phyloP scores from a whole-genome alignment of 2,329 filamentous ascomycete species.

The Aureobasidium melanogenum region DNA sequence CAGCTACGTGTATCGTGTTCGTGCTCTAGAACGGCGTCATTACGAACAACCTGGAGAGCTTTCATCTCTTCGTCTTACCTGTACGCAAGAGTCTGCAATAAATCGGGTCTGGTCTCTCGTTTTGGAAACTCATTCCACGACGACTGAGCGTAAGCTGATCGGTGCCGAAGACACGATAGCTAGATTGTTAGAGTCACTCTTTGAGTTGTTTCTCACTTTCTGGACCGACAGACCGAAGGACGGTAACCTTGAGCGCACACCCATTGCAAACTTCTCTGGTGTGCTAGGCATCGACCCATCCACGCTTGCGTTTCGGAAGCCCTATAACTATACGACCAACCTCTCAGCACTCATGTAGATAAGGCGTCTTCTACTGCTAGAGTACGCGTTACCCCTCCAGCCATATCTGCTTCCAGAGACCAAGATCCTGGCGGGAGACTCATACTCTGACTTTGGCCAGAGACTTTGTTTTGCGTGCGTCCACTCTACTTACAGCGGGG shows the following conservation, averaged over 20 bases:
- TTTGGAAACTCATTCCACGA: not conserved
- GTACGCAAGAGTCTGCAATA: not conserved
- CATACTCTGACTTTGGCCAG: not conserved
- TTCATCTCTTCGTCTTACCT: not conserved
- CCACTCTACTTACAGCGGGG: not conserved
- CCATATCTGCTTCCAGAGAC: not conserved
- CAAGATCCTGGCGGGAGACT: not conserved
- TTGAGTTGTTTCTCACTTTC: not conserved
- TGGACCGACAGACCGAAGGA: not conserved
- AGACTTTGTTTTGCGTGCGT: not conserved
- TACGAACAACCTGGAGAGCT: not conserved
- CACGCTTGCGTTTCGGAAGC: not conserved
- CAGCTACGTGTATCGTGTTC: not conserved
- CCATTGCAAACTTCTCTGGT: not conserved
- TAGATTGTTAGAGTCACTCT: not conserved
- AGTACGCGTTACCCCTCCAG: not conserved
- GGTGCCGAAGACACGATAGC: not conserved
- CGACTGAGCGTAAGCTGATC: not conserved
- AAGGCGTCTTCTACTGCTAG: not conserved
- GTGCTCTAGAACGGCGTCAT: not conserved
- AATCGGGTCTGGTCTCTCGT: not conserved
- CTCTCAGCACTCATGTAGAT: not conserved
- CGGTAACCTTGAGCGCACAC: not conserved
- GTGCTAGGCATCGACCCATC: not conserved
- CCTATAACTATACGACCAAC: not conserved